These are phyloP conservation scores for Russula vinacea DNA, from an alignment of 768 basidiomycete species.

Conservation along the genomic window DNA sequence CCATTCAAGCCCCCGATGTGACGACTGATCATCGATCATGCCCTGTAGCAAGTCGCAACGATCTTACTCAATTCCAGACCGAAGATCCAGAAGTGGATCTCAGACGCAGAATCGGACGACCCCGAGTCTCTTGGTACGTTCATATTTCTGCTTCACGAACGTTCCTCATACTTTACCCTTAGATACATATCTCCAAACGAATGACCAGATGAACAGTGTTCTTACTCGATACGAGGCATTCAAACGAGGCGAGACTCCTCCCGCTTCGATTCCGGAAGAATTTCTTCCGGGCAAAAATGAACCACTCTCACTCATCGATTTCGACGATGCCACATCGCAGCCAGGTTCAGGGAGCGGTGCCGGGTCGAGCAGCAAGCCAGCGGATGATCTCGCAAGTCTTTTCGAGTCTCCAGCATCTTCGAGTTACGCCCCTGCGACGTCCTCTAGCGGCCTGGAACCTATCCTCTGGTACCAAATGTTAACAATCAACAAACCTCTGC, in stretches of 20 bases:
- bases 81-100: conserved; percentile 97
- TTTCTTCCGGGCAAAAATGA: conserved; percentile 41
- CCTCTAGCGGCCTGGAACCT: conserved; percentile 11
- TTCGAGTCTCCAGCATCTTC: conserved; percentile 42
- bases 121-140: conserved; percentile 78
- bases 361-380: conserved; percentile 33
- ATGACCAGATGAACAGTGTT: conserved; percentile 96
- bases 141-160: conserved; percentile 4
- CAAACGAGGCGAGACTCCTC: conserved; percentile 83
- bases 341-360: conserved; percentile 30
- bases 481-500: conserved; percentile 12
- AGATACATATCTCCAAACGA: conserved; percentile 94
- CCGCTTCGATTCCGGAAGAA: conserved; percentile 62
- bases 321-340: conserved; percentile 52
- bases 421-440: conserved; percentile 1
- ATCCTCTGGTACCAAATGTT: not conserved
- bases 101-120: conserved; percentile 86
- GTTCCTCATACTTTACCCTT: conserved; percentile 9
- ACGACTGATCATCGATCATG: conserved; percentile 16
- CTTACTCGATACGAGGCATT: conserved; percentile 88
- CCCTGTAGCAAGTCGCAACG: conserved; percentile 76
- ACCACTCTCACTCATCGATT: conserved; percentile 64
- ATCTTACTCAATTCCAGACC: conserved; percentile 81
- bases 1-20: not conserved
- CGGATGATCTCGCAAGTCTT: conserved; percentile 61